These are phyloP conservation scores for Malbranchea cinnamomea DNA, from an alignment of 2,329 filamentous ascomycete genomes.

Conservation along the genomic window DNA sequence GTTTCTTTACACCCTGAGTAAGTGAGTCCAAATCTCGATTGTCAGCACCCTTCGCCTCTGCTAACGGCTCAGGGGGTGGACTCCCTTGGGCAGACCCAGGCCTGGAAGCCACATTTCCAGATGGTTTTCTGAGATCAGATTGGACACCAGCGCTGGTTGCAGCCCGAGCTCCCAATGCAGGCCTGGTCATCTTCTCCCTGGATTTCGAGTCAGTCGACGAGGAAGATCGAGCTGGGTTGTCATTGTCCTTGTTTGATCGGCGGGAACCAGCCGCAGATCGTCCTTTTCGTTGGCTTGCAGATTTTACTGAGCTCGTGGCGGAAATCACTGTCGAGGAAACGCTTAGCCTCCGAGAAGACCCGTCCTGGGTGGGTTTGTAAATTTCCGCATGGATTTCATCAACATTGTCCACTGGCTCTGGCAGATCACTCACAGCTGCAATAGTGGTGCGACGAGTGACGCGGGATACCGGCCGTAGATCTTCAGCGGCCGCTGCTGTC, in stretches of 20 bases:
- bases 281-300: conserved; percentile 12
- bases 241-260: too few species aligned
- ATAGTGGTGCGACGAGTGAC: conserved; percentile 47
- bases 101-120: too few species aligned
- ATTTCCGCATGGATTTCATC: conserved; percentile 10
- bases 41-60: too few species aligned
- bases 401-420: too few species aligned
- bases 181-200: too few species aligned
- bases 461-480: conserved; percentile 20
- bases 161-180: too few species aligned
- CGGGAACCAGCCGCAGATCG: conserved; percentile 2
- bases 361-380: conserved; percentile 3
- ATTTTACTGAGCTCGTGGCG: conserved; percentile 9
- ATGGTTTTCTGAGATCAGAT: too few species aligned
- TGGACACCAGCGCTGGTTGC: too few species aligned
- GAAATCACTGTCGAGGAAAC: conserved; percentile 16
- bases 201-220: too few species aligned
- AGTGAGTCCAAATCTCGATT: conserved; percentile 34
- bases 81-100: too few species aligned
- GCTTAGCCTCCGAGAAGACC: conserved; percentile 16
- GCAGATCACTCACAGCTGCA: conserved; percentile 35
- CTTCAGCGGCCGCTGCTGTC: conserved; percentile 30
- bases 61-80: too few species aligned
- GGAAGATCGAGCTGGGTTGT: too few species aligned
- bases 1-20: conserved; percentile 37